Base-by-base conservation (phyloP, 2,329 filamentous ascomycete genomes). In the Scleromitrula shiraiana region DNA sequence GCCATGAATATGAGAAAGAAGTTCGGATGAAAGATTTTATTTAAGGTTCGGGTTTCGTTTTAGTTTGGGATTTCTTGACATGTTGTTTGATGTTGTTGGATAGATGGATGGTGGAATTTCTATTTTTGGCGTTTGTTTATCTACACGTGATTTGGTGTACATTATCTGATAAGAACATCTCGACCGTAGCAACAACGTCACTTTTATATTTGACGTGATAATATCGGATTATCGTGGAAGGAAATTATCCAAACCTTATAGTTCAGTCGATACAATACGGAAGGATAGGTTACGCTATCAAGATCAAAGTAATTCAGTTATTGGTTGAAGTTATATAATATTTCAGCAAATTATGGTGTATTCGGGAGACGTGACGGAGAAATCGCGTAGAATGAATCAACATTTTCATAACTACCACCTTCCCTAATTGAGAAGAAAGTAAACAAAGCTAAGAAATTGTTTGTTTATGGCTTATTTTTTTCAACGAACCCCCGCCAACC, bases 111-210 rank as follows among this genome's bases (percentile, higher is more conserved):
- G 26, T 7, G 7, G 15, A 7, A 19, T 29, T 38, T 41, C 42
- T 14, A 23, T 37, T 38, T 30, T 22, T 9, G 9, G 29, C 5
- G 5, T 22, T 22, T 22, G 8, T 27, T 41, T 47, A 47, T 47
- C 45, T 17, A 15, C 45, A 47, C 45, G 45, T 47, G 45, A 47
- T 29, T 2, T 22, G 27, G 45, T 17, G 43, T 46, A 7, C 32
- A 0, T 2, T 9, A n/a, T 4, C 20, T 4, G 45, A 47, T 47
- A 41, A 41, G 12, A 10, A 7, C 15, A 20, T 26, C 14, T 29
- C 15, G 1, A 14, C 7, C 19, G 14, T 12, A 10, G 32, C 29
- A 12, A 5, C 12, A 33, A 10, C 7, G 20, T 22, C 5, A 32
- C 26, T 32, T 8, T 15, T 19, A 5, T 9, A 17, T 9, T 23